Base-by-base conservation (phyloP, 2,329 filamentous ascomycete genomes). In the Lasiodiplodia citricola region DNA sequence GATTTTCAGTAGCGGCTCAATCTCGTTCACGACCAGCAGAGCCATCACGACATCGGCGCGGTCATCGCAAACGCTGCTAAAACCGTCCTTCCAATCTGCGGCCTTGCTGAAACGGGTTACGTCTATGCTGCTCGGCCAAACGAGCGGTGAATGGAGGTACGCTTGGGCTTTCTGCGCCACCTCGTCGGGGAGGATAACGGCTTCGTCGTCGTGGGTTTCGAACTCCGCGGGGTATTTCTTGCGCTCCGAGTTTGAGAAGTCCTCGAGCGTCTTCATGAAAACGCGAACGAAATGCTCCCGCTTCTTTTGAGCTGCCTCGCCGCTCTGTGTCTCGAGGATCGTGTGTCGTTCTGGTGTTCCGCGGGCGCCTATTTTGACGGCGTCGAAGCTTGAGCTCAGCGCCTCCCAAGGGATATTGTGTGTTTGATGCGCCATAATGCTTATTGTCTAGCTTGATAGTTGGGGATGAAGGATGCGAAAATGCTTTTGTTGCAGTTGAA, bases 401-500 rank as follows among this genome's bases (percentile, higher is more conserved):
- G 51, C 51, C 51, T 55, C 51, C 51, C 51, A 55, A 31, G 51
- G 51, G 11, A 55, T 55, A 21, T 55, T 55, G 51, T 55, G 51
- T 55, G 51, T 10, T 25, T 55, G 51, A 55, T 55, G 25, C 16
- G n/a, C 51, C 25, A 55, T 25, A 55, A 55, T 55, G 4, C n/a
- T 28, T 31, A 2, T 4, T 14, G 51, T 5, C 0, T 55, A 13
- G 51, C 14, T 47, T 16, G 14, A 2, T 16, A 47, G 14, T 1
- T 16, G 44, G 14, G 1, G 44, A 16, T 47, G 44, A 47, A n/a
- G n/a, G 10, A n/a, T 47, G 10, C 4, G n/a, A 7, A 16, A 16
- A 47, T 8, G 14, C 44, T 16, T n/a, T 47, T 5, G 13, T 6
- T 18, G 18, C 7, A 8, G 41, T 44, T 44, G 41, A 44, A 5